phyloP scores from a whole-genome alignment of 768 basidiomycete species.

The Crucibulum laeve region DNA sequence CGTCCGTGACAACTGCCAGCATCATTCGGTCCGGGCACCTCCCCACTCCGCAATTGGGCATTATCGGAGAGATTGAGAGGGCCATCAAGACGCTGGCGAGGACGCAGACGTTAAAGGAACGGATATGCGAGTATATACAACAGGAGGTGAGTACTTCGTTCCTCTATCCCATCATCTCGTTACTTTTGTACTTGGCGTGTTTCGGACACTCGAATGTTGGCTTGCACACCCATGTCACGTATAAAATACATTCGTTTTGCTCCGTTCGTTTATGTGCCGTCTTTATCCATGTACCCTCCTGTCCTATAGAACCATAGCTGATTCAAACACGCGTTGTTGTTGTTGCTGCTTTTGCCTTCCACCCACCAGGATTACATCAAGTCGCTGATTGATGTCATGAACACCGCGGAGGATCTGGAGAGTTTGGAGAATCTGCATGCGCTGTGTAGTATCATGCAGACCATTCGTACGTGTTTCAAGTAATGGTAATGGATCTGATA shows the following conservation, averaged over 20 bases:
- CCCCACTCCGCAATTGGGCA: conserved; percentile 72
- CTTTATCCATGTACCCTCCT: conserved; percentile 15
- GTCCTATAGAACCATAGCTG: conserved; percentile 17
- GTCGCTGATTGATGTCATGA: conserved; percentile 76
- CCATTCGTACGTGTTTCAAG: conserved; percentile 59
- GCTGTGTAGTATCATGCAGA: conserved; percentile 89
- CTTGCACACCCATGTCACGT: conserved; percentile 7
- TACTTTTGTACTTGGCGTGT: conserved; percentile 7
- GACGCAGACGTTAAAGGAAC: conserved; percentile 71
- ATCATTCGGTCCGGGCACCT: conserved; percentile 73
- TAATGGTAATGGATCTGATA: conserved; percentile 4
- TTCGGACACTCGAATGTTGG: conserved; percentile 5
- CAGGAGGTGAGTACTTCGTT: conserved; percentile 57
- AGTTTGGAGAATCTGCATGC: conserved; percentile 87
- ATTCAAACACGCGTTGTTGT: conserved; percentile 19
- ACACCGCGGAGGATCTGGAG: conserved; percentile 91
- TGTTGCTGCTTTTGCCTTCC: conserved; percentile 10
- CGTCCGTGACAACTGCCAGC: conserved; percentile 52
- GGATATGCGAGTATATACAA: conserved; percentile 87
- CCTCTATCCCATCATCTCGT: conserved; percentile 2
- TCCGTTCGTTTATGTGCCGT: conserved; percentile 3
- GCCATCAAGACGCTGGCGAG: conserved; percentile 73
- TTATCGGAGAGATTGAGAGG: conserved; percentile 74
- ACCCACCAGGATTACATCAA: conserved; percentile 77
- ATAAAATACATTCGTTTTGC: conserved; percentile 10